Evolutionary conservation across 1,284 basidiomycete species (phyloP).

Genomic region (Moniliella sp.): DNA sequence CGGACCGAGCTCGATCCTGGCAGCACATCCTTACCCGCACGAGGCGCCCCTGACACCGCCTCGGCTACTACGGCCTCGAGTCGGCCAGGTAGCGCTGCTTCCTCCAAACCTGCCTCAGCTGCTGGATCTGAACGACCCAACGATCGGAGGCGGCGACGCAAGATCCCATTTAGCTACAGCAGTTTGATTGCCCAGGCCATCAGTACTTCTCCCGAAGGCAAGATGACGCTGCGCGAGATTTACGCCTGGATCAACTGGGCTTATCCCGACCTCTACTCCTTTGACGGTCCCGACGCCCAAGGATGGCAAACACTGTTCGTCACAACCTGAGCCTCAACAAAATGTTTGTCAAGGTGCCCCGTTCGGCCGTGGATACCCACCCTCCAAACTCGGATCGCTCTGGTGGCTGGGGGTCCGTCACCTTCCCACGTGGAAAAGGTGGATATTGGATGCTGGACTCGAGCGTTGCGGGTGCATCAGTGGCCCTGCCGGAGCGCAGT

Average conservation of each 20-base stretch:
- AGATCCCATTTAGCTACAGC: conserved; percentile 44
- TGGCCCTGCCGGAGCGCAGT: too few relatives aligned
- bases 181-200: conserved; percentile 39
- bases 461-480: too few relatives aligned
- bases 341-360: conserved; percentile 17
- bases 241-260: conserved; percentile 22
- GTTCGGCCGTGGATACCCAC: conserved; percentile 11
- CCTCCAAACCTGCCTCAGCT: too few relatives aligned
- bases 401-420: too few relatives aligned
- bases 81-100: too few relatives aligned
- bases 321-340: conserved; percentile 25
- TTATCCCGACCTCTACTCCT: conserved; percentile 15
- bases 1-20: too few relatives aligned
- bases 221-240: conserved; percentile 23
- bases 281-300: conserved; percentile 14
- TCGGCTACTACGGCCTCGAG: too few relatives aligned
- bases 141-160: conserved; percentile 12
- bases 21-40: too few relatives aligned
- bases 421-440: conserved; percentile 1
- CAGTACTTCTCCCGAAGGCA: conserved; percentile 12
- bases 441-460: conserved; percentile 1
- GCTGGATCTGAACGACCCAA: too few relatives aligned
- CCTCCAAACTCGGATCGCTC: too few relatives aligned
- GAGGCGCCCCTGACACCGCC: too few relatives aligned
- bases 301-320: conserved; percentile 27